phyloP scores from a whole-genome alignment of 306 rosid genomes.

The Morella rubra region DNA sequence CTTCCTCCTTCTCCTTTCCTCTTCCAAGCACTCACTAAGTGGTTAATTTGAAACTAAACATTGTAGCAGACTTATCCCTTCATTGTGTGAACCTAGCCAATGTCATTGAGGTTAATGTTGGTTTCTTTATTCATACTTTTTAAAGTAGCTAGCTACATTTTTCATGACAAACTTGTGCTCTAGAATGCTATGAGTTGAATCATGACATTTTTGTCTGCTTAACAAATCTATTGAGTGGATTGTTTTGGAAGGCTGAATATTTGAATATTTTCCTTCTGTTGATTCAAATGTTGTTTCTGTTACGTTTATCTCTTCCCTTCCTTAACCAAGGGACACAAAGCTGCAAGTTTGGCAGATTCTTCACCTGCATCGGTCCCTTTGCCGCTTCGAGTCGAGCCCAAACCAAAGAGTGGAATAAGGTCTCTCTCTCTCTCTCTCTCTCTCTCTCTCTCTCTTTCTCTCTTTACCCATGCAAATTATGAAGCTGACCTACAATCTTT shows the following conservation, averaged over 20 bases:
- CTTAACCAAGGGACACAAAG: constrained; percentile 70
- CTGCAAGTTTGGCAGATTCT: constrained; percentile 90
- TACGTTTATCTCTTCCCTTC: constrained; percentile 29
- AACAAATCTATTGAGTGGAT: neutral
- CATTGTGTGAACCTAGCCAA: neutral
- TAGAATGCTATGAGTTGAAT: neutral
- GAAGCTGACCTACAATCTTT: neutral
- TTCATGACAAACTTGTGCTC: neutral
- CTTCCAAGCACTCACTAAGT: neutral
- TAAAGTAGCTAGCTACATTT: neutral
- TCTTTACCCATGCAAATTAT: neutral
- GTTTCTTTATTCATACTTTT: neutral
- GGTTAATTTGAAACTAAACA: neutral
- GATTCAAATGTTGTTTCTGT: neutral
- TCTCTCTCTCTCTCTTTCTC: constrained; percentile 27
- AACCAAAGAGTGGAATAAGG: constrained; percentile 94
- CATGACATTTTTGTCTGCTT: neutral
- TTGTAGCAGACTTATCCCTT: too few relatives aligned
- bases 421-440: constrained; percentile 27
- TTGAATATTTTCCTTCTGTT: neutral
- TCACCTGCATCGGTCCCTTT: constrained; percentile 79
- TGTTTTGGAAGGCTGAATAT: neutral
- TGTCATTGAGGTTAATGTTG: neutral
- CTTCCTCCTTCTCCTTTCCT: neutral
- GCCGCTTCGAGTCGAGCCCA: constrained; percentile 91